Conservation (phyloP, 2,329 filamentous ascomycete species). For the Lojkania enalia region DNA sequence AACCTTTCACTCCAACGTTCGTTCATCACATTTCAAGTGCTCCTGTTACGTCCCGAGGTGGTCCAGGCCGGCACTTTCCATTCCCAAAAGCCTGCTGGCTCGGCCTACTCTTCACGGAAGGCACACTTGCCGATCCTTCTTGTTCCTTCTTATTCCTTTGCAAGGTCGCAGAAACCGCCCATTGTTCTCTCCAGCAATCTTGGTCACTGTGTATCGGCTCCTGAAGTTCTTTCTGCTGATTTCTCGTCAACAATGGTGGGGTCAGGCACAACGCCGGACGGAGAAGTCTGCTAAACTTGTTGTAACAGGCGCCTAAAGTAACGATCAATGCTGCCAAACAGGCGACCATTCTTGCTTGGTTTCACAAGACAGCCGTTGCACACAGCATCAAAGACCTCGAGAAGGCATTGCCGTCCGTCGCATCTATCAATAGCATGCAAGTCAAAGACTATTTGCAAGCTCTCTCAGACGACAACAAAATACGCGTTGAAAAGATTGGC, state of each 20-base stretch:
- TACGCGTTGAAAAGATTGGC: constrained; percentile 70
- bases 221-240: too few relatives aligned
- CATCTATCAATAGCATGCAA: constrained; percentile 67
- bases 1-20: too few relatives aligned
- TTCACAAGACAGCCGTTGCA: constrained; percentile 62
- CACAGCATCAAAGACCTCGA: constrained; percentile 71
- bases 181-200: too few relatives aligned
- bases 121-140: too few relatives aligned
- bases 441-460: constrained; percentile 69
- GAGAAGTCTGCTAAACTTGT: constrained; percentile 13
- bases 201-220: too few relatives aligned
- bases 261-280: too few relatives aligned
- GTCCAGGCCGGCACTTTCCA: too few relatives aligned
- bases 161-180: too few relatives aligned
- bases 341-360: constrained; percentile 60
- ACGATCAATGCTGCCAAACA: constrained; percentile 62
- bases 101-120: constrained; percentile 17
- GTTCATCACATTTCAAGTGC: too few relatives aligned
- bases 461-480: constrained; percentile 63
- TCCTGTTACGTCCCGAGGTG: too few relatives aligned
- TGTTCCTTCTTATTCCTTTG: too few relatives aligned
- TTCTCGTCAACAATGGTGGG: constrained; percentile 14
- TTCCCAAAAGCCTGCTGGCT: constrained; percentile 7
- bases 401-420: constrained; percentile 63
- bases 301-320: constrained; percentile 55